A percentile compares a stretch with the other conserved stretches of the same genome.
Evolutionary conservation across 2,329 filamentous ascomycete species (phyloP).

Genomic region (Talaromyces piceae): DNA sequence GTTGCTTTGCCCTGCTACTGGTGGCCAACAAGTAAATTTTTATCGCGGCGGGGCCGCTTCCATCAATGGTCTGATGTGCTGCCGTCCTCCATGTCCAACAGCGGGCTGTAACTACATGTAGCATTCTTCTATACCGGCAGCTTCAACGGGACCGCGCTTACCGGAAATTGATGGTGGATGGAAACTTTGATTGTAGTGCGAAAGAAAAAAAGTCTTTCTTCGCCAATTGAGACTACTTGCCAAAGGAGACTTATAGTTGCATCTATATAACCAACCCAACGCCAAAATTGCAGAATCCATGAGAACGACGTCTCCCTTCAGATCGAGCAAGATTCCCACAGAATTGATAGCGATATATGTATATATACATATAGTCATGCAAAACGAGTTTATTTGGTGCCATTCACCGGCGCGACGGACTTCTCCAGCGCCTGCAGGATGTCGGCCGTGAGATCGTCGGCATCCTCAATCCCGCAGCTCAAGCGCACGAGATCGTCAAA

Average conservation of each 20-base stretch:
- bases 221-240: background rate
- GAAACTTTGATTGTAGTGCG: too few relatives aligned
- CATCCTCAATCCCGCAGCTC: slow-evolving; percentile 91
- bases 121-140: background rate
- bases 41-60: background rate
- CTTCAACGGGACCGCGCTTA: too few relatives aligned
- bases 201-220: too few relatives aligned
- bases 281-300: background rate
- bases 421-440: slow-evolving; percentile 74
- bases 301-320: background rate
- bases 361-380: too few relatives aligned
- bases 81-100: background rate
- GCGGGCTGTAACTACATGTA: background rate
- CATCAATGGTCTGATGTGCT: too few relatives aligned
- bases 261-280: background rate
- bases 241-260: background rate
- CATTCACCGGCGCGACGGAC: slow-evolving; percentile 45
- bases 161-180: too few relatives aligned
- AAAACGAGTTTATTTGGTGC: slow-evolving; percentile 27
- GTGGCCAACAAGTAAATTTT: background rate
- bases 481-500: slow-evolving; percentile 90
- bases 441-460: slow-evolving; percentile 73
- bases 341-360: too few relatives aligned
- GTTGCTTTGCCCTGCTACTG: too few relatives aligned
- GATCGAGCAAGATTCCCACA: background rate